phyloP scores from a whole-genome alignment of 1,284 basidiomycete genomes.

The Cryptococcus hybrid region DNA sequence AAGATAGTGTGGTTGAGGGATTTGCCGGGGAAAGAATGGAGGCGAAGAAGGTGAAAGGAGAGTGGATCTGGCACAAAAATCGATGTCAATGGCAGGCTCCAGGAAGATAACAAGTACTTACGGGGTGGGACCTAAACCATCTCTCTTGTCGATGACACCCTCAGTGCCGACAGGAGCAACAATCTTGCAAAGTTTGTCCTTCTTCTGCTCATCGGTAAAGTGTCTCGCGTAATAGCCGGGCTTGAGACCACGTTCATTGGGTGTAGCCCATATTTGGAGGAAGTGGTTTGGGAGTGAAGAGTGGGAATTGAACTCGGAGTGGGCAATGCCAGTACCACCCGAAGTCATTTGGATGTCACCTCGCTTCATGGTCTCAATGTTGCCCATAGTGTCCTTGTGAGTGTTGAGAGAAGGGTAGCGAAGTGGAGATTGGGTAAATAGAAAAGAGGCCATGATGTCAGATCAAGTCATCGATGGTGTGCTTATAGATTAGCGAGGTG shows the following conservation, averaged over 20 bases:
- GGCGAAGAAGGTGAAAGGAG: constrained; percentile 55
- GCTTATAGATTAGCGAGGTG: too few relatives aligned
- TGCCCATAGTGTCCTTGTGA: constrained; percentile 80
- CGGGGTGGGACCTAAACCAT: constrained; percentile 68
- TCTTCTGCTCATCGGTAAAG: constrained; percentile 81
- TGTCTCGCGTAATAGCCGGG: constrained; percentile 82
- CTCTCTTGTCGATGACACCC: constrained; percentile 62
- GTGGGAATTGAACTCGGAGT: constrained; percentile 68
- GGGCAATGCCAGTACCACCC: constrained; percentile 59
- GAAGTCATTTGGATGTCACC: constrained; percentile 90
- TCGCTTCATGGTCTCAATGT: constrained; percentile 78
- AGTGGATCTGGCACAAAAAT: constrained; percentile 38
- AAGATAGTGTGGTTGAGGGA: constrained; percentile 61
- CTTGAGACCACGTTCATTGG: constrained; percentile 57
- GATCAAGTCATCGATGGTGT: too few relatives aligned
- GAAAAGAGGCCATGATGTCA: too few relatives aligned
- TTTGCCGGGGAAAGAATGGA: constrained; percentile 61
- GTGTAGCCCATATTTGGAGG: constrained; percentile 76
- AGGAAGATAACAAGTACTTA: constrained; percentile 48
- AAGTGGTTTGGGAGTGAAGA: constrained; percentile 63
- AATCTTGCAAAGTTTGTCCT: constrained; percentile 62
- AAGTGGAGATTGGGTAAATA: too few relatives aligned
- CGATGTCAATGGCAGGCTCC: constrained; percentile 18
- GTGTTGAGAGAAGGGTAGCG: not conserved
- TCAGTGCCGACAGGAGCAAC: constrained; percentile 65